A percentile compares a stretch with the other conserved stretches of the same genome.
These are phyloP conservation scores for Phaeosphaeriaceae sp. DNA, from an alignment of 2,329 filamentous ascomycete genomes.

Conservation along the genomic window DNA sequence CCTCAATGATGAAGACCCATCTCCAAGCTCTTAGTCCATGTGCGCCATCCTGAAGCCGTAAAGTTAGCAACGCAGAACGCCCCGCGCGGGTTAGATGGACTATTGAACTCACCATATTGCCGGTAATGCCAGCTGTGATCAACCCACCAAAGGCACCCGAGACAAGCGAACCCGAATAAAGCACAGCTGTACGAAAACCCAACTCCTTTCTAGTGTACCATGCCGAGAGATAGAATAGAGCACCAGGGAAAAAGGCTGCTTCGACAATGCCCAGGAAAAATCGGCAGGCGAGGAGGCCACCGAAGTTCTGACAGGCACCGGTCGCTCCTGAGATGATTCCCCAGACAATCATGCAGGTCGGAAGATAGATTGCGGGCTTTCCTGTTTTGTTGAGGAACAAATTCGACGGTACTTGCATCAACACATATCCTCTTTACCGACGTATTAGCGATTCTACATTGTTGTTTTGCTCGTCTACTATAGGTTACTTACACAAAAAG, in stretches of 20 bases:
- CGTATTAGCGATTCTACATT: neutral
- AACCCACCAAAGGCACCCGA: constrained; percentile 74
- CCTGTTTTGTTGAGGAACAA: constrained; percentile 53
- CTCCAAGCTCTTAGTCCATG: constrained; percentile 67
- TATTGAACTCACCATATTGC: neutral
- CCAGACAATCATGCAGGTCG: constrained; percentile 51
- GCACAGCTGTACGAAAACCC: constrained; percentile 67
- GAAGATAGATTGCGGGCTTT: constrained; percentile 49
- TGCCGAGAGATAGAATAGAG: constrained; percentile 66
- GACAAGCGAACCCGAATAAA: constrained; percentile 72
- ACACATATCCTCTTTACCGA: neutral
- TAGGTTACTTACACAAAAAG: constrained; percentile 53
- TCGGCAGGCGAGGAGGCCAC: constrained; percentile 54
- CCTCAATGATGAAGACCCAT: constrained; percentile 75
- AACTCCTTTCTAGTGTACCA: constrained; percentile 77
- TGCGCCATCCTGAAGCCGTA: constrained; percentile 52
- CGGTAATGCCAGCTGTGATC: constrained; percentile 66
- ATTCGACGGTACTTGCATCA: constrained; percentile 52
- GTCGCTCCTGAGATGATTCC: constrained; percentile 50
- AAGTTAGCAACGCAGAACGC: too few species aligned
- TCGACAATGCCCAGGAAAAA: constrained; percentile 63
- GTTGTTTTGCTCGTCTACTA: neutral
- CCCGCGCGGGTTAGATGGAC: too few species aligned
- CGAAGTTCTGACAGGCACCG: constrained; percentile 52
- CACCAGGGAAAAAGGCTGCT: constrained; percentile 62